phyloP scores from a whole-genome alignment of 441 rosid genomes.

The Mallotus repandus region DNA sequence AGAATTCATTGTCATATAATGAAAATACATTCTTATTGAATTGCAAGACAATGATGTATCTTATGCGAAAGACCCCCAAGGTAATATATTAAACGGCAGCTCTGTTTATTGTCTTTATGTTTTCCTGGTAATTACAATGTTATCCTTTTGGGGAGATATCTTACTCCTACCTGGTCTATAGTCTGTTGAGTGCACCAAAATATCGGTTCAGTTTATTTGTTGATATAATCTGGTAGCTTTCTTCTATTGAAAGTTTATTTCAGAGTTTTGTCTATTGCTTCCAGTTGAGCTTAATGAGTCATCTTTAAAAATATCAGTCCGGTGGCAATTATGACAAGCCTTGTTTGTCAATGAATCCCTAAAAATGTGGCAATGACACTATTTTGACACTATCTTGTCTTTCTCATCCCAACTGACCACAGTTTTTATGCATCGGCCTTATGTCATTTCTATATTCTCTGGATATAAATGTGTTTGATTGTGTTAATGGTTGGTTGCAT shows the following conservation, averaged over 20 bases:
- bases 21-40: constrained; percentile 88
- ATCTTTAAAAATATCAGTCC: neutral
- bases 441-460: neutral
- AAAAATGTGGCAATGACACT: neutral
- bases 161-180: neutral
- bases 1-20: constrained; percentile 88
- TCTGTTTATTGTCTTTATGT: neutral
- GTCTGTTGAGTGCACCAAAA: too few relatives aligned
- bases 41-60: constrained; percentile 95
- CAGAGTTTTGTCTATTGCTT: neutral
- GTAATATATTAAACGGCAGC: constrained; percentile 33
- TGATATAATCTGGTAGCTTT: neutral
- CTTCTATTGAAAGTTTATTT: neutral
- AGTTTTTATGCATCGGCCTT: neutral
- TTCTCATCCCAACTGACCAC: too few relatives aligned
- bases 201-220: neutral
- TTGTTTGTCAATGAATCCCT: neutral
- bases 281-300: neutral
- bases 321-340: neutral
- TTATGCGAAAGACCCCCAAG: constrained; percentile 89
- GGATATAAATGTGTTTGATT: neutral
- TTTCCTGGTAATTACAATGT: neutral
- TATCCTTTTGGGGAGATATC: neutral
- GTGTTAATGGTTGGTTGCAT: neutral
- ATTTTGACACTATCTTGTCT: neutral